Evolutionary conservation across 2,329 filamentous ascomycete genomes (phyloP).

Genomic region (Xylariaceae sp.): DNA sequence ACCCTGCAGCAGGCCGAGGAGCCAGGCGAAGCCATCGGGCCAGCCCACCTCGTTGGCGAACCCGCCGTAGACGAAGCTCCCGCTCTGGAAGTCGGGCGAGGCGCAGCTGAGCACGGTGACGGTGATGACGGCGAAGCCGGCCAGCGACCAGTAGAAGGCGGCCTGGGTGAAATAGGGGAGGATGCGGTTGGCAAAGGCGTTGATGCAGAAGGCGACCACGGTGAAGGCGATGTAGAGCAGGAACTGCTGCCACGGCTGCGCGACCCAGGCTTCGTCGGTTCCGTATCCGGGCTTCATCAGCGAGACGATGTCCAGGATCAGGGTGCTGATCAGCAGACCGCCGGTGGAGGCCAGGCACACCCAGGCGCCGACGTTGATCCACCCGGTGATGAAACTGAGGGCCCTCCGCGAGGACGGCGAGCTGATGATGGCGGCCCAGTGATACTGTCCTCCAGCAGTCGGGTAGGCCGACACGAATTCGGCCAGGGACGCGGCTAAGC

Average conservation of each 20-base stretch:
- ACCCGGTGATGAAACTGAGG: not conserved
- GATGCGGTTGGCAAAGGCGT: conserved; percentile 41
- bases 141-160: conserved; percentile 41
- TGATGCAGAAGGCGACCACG: conserved; percentile 31
- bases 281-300: not conserved
- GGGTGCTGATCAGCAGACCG: conserved; percentile 20
- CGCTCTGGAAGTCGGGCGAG: conserved; percentile 39
- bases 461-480: conserved; percentile 44
- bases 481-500: conserved; percentile 40
- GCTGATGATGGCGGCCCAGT: conserved; percentile 25
- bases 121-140: conserved; percentile 42
- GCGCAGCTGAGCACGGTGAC: conserved; percentile 37
- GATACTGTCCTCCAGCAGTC: conserved; percentile 45
- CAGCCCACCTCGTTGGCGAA: conserved; percentile 45
- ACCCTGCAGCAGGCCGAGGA: conserved; percentile 43
- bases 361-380: not conserved
- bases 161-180: conserved; percentile 41
- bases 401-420: conserved; percentile 19
- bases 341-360: not conserved
- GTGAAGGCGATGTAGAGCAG: conserved; percentile 37
- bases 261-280: conserved; percentile 36
- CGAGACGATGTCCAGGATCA: not conserved
- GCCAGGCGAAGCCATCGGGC: conserved; percentile 45
- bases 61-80: conserved; percentile 41
- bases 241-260: conserved; percentile 37